Evolutionary conservation across 2,329 filamentous ascomycete genomes (phyloP), one percentile per base, ranked within the genome.

Genomic region (Colletotrichum ledebouriae): DNA sequence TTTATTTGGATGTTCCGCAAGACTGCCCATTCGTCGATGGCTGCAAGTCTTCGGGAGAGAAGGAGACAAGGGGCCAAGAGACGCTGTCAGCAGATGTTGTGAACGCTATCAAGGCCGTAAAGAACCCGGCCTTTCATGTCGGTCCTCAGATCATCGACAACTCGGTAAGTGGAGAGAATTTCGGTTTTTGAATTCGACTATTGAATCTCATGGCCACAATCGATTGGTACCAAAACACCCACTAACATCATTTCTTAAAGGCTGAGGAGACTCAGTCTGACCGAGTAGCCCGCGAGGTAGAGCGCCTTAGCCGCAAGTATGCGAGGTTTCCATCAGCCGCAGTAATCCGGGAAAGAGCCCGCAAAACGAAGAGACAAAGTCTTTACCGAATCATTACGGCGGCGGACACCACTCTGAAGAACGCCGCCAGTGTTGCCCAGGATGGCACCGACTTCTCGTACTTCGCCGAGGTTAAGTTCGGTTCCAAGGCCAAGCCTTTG

Each of bases 371-470:
- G 66, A 80, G 86, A 70, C 76, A 76, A 15, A 87, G 86, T 72
- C 73, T 77, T 2, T 89, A 85, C 72, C 73, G 78, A 2, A 76
- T 89, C 12, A 80, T 84, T 71, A 73, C 80, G 25, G 86, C 87
- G 0, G 76, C 73, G 11, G 74, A 81, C 1, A 82, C 88, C 0
- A 78, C 80, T 0, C 77, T 79, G 13, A 76, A 82, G 37, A 81
- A 86, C 72, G 85, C 84, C 46, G 83, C 82, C 10, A 87, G 87
- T 10, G 81, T 92, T 61, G 78, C 86, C 73, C 89, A 92, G 74
- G 89, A 91, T 74, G 89, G 89, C 15, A 86, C 85, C 15, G 89
- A 92, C 74, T 89, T 85, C 72, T 89, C 88, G 2, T 91, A 92
- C 77, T 91, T 91, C 72, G 78, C 88, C 49, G 78, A 88, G 74